Conservation (phyloP, 257 asterid genomes). For the Solanum piurae region DNA sequence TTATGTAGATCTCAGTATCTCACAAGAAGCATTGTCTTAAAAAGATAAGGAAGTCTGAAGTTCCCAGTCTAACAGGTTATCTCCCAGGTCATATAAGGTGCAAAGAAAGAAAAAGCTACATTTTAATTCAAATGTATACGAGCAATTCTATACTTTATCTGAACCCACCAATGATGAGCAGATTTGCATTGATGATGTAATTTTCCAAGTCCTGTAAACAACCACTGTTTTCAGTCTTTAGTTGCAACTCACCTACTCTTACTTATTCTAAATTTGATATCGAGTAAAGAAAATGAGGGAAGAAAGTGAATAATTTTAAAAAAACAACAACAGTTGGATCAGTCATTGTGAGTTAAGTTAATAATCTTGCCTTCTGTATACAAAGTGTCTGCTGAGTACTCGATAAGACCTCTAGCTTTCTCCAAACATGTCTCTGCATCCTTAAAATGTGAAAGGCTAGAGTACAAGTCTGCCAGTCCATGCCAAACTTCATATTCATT, state of each 20-base stretch:
- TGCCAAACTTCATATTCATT: conserved; percentile 94
- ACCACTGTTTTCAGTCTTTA: neutral
- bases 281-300: neutral
- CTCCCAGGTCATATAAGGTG: neutral
- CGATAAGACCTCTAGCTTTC: conserved; percentile 69
- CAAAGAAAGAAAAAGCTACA: neutral
- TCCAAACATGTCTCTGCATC: conserved; percentile 87
- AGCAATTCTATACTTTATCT: neutral
- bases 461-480: conserved; percentile 81
- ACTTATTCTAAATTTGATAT: neutral
- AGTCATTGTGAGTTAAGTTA: neutral
- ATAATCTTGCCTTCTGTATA: conserved; percentile 64
- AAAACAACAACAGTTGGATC: neutral
- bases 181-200: neutral
- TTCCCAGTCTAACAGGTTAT: neutral
- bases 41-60: neutral
- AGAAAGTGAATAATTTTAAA: neutral
- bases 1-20: neutral
- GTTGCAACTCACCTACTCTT: neutral
- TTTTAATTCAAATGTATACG: neutral
- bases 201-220: neutral
- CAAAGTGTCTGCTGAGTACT: conserved; percentile 75
- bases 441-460: conserved; percentile 84
- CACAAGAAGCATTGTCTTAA: neutral
- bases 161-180: neutral